Conservation (phyloP, 2,329 filamentous ascomycete species). For the Colletotrichum caudatum region DNA sequence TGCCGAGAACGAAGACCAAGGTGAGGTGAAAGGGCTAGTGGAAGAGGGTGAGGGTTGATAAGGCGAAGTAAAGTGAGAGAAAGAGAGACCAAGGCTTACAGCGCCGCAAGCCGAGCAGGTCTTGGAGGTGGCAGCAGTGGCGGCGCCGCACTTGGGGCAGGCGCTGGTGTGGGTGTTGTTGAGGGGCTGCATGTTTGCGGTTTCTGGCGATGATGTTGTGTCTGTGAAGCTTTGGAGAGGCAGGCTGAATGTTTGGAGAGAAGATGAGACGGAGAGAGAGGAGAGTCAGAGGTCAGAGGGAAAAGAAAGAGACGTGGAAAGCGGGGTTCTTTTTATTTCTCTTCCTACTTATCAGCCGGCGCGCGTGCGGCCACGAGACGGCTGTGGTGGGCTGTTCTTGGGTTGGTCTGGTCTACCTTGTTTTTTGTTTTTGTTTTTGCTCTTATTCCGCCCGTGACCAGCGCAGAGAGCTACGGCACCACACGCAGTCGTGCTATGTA, state of each 20-base stretch:
- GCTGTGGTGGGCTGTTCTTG: slow-evolving; percentile 1
- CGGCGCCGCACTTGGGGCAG: slow-evolving; percentile 70
- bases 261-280: slow-evolving; percentile 4
- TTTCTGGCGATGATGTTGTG: slow-evolving; percentile 14
- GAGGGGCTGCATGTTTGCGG: slow-evolving; percentile 44
- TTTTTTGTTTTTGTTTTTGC: neutral
- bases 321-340: slow-evolving; percentile 25
- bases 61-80: slow-evolving; percentile 6
- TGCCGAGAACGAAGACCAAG: neutral
- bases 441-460: slow-evolving; percentile 19
- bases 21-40: neutral
- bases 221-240: neutral
- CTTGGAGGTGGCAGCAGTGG: slow-evolving; percentile 61
- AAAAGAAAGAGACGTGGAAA: slow-evolving; percentile 8
- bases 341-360: slow-evolving; percentile 8
- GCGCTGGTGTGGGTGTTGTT: slow-evolving; percentile 54
- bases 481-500: neutral
- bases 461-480: slow-evolving; percentile 20
- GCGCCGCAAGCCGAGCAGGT: slow-evolving; percentile 68
- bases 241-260: slow-evolving; percentile 3
- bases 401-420: slow-evolving; percentile 5
- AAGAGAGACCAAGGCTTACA: slow-evolving; percentile 56
- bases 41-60: slow-evolving; percentile 12
- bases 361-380: slow-evolving; percentile 6
- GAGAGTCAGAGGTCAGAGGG: slow-evolving; percentile 5